A percentile compares a stretch with the other conserved stretches of the same genome.
These are phyloP conservation scores for Rostrohypoxylon terebratum DNA, from an alignment of 495 filamentous ascomycete species.

Conservation along the genomic window DNA sequence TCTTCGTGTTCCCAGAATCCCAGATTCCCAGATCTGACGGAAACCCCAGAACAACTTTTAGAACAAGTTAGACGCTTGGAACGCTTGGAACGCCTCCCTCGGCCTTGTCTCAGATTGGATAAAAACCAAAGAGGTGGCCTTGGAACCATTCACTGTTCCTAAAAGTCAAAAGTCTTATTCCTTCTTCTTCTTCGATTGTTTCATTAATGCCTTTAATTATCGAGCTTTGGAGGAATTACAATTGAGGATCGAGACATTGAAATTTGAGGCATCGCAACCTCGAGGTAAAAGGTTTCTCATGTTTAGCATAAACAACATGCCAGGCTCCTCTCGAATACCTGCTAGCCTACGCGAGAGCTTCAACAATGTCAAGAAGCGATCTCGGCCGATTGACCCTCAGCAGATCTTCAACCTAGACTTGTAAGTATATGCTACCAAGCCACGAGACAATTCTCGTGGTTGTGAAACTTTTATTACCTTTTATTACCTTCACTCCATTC, in stretches of 20 bases:
- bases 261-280: constrained; percentile 27
- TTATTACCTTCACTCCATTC: background rate
- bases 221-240: constrained; percentile 11
- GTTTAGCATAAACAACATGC: constrained; percentile 56
- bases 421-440: constrained; percentile 65
- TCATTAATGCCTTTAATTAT: constrained; percentile 21
- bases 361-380: constrained; percentile 63
- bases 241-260: constrained; percentile 17
- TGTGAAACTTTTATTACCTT: constrained; percentile 20
- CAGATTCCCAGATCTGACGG: constrained; percentile 15
- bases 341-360: constrained; percentile 74
- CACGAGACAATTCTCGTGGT: background rate
- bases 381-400: constrained; percentile 65
- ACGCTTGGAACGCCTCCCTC: constrained; percentile 3
- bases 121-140: constrained; percentile 8
- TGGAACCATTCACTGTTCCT: background rate
- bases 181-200: background rate
- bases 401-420: constrained; percentile 80
- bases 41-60: constrained; percentile 2
- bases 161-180: background rate
- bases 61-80: too few species aligned
- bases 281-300: background rate
- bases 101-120: constrained; percentile 18
- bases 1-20: constrained; percentile 15
- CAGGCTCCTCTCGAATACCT: constrained; percentile 74